Base-by-base conservation (phyloP, 1,284 basidiomycete species). In the Apiotrichum brassicae region DNA sequence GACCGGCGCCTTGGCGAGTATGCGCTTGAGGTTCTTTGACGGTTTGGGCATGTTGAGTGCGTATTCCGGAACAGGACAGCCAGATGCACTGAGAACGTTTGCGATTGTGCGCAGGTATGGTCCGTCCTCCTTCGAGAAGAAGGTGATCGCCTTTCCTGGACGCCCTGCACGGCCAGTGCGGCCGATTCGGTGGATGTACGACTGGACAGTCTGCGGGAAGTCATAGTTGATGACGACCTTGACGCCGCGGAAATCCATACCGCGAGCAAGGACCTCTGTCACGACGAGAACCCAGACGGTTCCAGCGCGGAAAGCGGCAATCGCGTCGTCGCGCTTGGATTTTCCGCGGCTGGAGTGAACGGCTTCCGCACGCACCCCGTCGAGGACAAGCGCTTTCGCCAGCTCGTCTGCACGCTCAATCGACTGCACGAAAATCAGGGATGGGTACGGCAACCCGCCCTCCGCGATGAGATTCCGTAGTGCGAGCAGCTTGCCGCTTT, bases 191-290 rank as follows among this genome's bases (percentile, higher is more conserved):
- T 98, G 94, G 28, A 98, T 82, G 66, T 98, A 98, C 62, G 85
- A 89, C 70, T 95, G 91, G 3, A 94, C 85, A 48, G 83, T 91
- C 46, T 86, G 90, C 2, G 92, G 92, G 72, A 95, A 94, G 72
- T 95, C 92, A 65, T 92, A 97, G 72, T 97, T 98, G 69, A 98
- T 86, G 12, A 98, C 93, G 61, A 97, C 84, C 56, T 86, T 79
- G 37, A 98, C 85, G 13, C 92, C 92, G 69, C 88, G 87, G 76
- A 98, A 97, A 68, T 98, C 94, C 83, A 98, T 93, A 4, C 94
- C 95, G 58, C 95, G 80, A 12, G 90, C 91, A 84, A 95, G 86
- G 33, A 95, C 87, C 66, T 97, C 93, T 14, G 92, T 97, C 58
- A 85, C 87, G 43, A 95, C 81, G 78, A 97, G 81, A 23, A 92